Conservation (phyloP, 306 rosid genomes). For the Abrus precatorius region DNA sequence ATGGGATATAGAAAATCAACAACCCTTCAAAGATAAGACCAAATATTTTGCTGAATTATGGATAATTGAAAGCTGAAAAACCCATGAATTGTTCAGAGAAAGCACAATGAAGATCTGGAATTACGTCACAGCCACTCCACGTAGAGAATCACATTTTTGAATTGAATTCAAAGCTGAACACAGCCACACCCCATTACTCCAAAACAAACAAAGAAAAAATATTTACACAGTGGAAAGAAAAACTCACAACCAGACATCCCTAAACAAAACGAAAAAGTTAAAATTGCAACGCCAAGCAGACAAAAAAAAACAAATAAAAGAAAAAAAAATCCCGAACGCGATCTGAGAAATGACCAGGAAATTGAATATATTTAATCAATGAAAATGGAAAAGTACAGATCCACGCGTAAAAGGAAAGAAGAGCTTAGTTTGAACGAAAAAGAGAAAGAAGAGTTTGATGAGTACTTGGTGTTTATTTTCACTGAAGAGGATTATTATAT, state of each 20-base stretch:
- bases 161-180: background rate
- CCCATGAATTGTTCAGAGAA: background rate
- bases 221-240: background rate
- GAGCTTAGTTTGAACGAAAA: background rate
- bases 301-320: background rate
- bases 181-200: conserved; percentile 3
- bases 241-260: background rate
- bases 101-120: conserved; percentile 26
- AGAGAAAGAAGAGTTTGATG: conserved; percentile 13
- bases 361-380: background rate
- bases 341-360: conserved; percentile 1
- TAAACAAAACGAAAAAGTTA: background rate
- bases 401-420: background rate
- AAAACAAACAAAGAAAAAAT: conserved; percentile 25
- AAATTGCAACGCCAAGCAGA: background rate
- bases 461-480: conserved; percentile 21
- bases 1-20: background rate
- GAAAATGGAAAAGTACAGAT: conserved; percentile 27
- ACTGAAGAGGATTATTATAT: background rate
- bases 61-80: background rate
- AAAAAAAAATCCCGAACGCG: background rate
- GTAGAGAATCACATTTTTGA: background rate
- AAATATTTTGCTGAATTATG: background rate
- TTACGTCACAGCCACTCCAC: background rate
- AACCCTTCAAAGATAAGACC: background rate